Evolutionary conservation across 768 basidiomycete species (phyloP).

Genomic region (Agrocybe pediades): DNA sequence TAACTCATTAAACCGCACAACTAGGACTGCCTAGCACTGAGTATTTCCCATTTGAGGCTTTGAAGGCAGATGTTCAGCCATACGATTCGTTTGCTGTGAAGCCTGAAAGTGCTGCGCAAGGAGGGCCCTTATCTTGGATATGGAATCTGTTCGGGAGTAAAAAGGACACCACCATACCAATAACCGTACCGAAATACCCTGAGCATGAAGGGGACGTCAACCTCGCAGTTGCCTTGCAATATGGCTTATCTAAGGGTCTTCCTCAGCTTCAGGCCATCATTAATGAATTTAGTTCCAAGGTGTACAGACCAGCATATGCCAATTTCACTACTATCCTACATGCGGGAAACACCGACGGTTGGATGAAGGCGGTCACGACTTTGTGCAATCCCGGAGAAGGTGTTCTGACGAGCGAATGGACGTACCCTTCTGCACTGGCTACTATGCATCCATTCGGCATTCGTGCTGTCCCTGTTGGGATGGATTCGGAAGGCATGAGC

Average conservation of each 20-base stretch:
- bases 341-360: slow-evolving; percentile 73
- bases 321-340: slow-evolving; percentile 61
- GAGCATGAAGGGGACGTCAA: slow-evolving; percentile 47
- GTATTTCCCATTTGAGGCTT: slow-evolving; percentile 68
- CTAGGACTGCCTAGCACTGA: slow-evolving; percentile 65
- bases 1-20: background rate
- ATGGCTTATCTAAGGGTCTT: slow-evolving; percentile 54
- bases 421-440: slow-evolving; percentile 61
- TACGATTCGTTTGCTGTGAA: slow-evolving; percentile 19
- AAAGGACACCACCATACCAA: slow-evolving; percentile 45
- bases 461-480: slow-evolving; percentile 53
- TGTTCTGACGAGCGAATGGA: slow-evolving; percentile 68
- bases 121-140: slow-evolving; percentile 50
- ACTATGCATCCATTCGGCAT: slow-evolving; percentile 41
- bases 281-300: slow-evolving; percentile 52
- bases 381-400: slow-evolving; percentile 69
- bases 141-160: slow-evolving; percentile 50
- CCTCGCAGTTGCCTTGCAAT: slow-evolving; percentile 71
- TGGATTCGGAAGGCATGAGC: slow-evolving; percentile 75
- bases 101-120: slow-evolving; percentile 16
- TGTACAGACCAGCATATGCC: slow-evolving; percentile 61
- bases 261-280: slow-evolving; percentile 58
- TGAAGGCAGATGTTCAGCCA: slow-evolving; percentile 56
- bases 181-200: slow-evolving; percentile 67
- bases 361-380: slow-evolving; percentile 58